A percentile compares a stretch with the other conserved stretches of the same genome.
These are phyloP conservation scores for Oryza coarctata DNA, from an alignment of 176 grass and related monocot species.

Conservation along the genomic window DNA sequence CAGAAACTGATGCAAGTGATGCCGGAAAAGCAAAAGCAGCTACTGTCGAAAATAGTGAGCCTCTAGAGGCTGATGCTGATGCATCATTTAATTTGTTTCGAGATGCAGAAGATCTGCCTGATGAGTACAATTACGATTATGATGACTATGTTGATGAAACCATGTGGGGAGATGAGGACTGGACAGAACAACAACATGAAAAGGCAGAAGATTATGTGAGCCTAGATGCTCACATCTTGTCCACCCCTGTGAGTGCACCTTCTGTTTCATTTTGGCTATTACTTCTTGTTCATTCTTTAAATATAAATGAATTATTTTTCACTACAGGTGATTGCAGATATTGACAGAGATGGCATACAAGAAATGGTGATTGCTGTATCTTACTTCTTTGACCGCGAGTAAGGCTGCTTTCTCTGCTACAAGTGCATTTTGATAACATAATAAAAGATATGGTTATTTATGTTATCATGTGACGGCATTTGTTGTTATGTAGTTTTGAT, in stretches of 20 bases:
- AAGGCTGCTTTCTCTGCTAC: constrained; percentile 38
- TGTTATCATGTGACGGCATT: constrained; percentile 8
- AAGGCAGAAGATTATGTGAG: constrained; percentile 80
- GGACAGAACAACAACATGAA: constrained; percentile 75
- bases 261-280: constrained; percentile 31
- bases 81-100: constrained; percentile 86
- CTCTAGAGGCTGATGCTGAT: constrained; percentile 81
- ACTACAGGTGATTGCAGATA: constrained; percentile 91
- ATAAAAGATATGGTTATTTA: neutral
- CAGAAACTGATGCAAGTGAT: constrained; percentile 45
- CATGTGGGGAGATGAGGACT: constrained; percentile 92
- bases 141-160: constrained; percentile 51
- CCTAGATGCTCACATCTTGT: constrained; percentile 90
- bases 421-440: neutral
- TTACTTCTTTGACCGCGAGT: constrained; percentile 88
- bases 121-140: constrained; percentile 53
- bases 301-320: constrained; percentile 24
- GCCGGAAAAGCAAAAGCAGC: constrained; percentile 8
- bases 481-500: constrained; percentile 6
- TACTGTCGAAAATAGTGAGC: constrained; percentile 67
- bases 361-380: constrained; percentile 93
- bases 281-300: constrained; percentile 15
- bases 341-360: constrained; percentile 85
- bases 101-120: constrained; percentile 47
- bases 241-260: constrained; percentile 67